Conservation (phyloP, 345 rosid genomes). For the Salix purpurea region DNA sequence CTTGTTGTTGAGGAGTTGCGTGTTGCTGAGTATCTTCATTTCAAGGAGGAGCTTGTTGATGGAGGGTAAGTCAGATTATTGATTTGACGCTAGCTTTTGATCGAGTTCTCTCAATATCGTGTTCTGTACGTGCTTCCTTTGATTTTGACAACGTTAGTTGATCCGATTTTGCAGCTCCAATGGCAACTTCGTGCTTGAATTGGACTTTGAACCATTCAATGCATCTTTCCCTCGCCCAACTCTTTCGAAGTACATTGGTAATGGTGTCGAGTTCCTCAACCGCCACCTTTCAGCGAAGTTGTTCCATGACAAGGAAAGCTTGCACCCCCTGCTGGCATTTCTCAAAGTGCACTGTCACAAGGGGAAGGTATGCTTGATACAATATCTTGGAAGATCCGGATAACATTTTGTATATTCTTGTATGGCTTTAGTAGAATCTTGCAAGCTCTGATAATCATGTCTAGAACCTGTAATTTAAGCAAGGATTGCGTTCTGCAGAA, state of each 20-base stretch:
- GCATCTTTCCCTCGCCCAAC: constrained; percentile 92
- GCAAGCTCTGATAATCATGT: not conserved
- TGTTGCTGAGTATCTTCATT: constrained; percentile 75
- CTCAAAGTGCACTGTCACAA: constrained; percentile 72
- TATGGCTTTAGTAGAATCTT: not conserved
- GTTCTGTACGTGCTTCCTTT: not conserved
- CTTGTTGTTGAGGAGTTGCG: constrained; percentile 77
- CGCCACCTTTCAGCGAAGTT: constrained; percentile 93
- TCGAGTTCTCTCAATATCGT: not conserved
- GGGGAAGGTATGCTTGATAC: constrained; percentile 55
- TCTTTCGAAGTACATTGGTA: constrained; percentile 76
- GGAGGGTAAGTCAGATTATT: constrained; percentile 48
- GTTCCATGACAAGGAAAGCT: constrained; percentile 92
- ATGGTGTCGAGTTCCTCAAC: constrained; percentile 96
- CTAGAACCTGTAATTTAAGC: not conserved
- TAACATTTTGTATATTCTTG: not conserved
- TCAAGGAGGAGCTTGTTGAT: constrained; percentile 96
- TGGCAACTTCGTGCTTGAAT: constrained; percentile 79
- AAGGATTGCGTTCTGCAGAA: not conserved
- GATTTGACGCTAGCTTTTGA: not conserved
- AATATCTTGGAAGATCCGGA: not conserved
- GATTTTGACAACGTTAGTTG: constrained; percentile 2
- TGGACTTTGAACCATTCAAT: constrained; percentile 92
- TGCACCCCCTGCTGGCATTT: constrained; percentile 87
- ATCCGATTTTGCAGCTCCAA: constrained; percentile 42